A percentile compares a stretch with the other conserved stretches of the same genome.
These are phyloP conservation scores for Malus fusca DNA, from an alignment of 306 rosid species.

Conservation along the genomic window DNA sequence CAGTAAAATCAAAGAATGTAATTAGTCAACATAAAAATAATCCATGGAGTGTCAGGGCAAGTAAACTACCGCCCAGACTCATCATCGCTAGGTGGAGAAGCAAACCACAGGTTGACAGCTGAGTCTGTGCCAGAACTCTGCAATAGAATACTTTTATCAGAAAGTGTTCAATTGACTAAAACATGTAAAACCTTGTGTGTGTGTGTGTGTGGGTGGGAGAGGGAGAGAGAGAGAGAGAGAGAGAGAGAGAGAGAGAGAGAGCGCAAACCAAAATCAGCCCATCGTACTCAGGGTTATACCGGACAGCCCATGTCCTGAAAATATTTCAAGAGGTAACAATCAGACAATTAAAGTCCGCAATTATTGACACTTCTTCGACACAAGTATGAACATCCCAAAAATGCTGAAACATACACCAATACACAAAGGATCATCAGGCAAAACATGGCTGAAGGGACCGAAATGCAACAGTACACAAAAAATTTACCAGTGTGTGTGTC, in stretches of 20 bases:
- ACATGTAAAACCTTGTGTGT: not conserved
- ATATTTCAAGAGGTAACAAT: slow-evolving; percentile 27
- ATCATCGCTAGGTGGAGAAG: slow-evolving; percentile 39
- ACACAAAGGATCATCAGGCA: slow-evolving; percentile 4
- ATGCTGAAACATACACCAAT: not conserved
- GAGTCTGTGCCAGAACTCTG: slow-evolving; percentile 98
- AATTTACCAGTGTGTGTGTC: slow-evolving; percentile 91
- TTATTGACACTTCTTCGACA: not conserved
- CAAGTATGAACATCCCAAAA: not conserved
- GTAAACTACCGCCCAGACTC: slow-evolving; percentile 61
- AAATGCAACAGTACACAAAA: slow-evolving; percentile 7
- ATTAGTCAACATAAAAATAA: not conserved
- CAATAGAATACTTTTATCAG: slow-evolving; percentile 20
- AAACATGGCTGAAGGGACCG: slow-evolving; percentile 14
- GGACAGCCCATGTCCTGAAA: slow-evolving; percentile 85
- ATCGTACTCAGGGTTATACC: slow-evolving; percentile 79
- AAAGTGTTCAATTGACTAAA: not conserved
- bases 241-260: slow-evolving; percentile 33
- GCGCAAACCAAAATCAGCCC: slow-evolving; percentile 71
- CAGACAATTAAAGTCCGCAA: slow-evolving; percentile 9
- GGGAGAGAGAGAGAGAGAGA: slow-evolving; percentile 5
- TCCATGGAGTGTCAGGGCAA: not conserved
- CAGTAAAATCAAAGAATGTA: not conserved
- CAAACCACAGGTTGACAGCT: slow-evolving; percentile 80
- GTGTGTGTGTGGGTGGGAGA: not conserved